phyloP scores from a whole-genome alignment of 768 basidiomycete genomes.

The Coprinopsis strossmayeri region DNA sequence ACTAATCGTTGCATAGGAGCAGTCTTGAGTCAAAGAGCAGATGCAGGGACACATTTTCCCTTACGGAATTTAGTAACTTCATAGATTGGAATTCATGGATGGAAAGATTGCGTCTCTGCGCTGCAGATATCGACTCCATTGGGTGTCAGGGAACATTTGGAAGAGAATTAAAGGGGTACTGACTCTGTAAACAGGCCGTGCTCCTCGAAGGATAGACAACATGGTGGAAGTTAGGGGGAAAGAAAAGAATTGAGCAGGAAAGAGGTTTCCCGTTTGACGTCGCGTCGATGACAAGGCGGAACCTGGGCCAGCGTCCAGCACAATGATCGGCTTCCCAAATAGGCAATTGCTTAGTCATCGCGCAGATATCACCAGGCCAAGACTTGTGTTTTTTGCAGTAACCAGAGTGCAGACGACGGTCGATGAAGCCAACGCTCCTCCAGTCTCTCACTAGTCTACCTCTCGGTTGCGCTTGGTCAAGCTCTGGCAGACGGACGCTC shows the following conservation, averaged over 20 bases:
- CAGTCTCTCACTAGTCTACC: conserved; percentile 65
- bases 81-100: conserved; percentile 99
- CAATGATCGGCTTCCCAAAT: conserved; percentile 3
- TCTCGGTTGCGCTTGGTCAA: conserved; percentile 27
- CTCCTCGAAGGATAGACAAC: conserved; percentile 64
- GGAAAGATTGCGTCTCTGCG: conserved; percentile 87
- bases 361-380: conserved; percentile 3
- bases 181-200: conserved; percentile 59
- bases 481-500: conserved; percentile 60
- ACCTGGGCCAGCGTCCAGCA: conserved; percentile 1
- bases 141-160: background rate
- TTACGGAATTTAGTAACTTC: conserved; percentile 86
- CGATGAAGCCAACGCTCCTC: conserved; percentile 35
- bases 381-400: conserved; percentile 15
- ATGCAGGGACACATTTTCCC: conserved; percentile 11
- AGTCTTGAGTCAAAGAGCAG: background rate
- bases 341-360: conserved; percentile 40
- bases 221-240: conserved; percentile 38
- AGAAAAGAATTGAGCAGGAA: conserved; percentile 13
- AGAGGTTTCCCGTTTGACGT: conserved; percentile 5
- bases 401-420: conserved; percentile 83
- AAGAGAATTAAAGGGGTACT: conserved; percentile 13
- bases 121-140: conserved; percentile 57
- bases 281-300: conserved; percentile 7
- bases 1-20: conserved; percentile 46